Percentiles rank a stretch among this genome's conserved stretches.
Evolutionary conservation across 371 early-diverging fungal species (phyloP).

Genomic region (Mortierella sp.): DNA sequence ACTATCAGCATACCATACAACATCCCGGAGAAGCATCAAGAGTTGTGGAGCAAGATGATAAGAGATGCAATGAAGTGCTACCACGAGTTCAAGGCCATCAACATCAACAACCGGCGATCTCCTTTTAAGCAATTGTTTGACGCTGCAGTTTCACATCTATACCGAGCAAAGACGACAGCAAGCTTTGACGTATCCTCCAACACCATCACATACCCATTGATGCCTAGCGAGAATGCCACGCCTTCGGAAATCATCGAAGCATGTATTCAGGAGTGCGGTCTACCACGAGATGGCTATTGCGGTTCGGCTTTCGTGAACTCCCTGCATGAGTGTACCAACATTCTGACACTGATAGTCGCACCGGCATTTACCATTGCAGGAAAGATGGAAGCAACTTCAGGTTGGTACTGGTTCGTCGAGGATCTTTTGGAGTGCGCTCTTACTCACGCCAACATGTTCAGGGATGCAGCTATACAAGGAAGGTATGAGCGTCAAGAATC

Average conservation of each 20-base stretch:
- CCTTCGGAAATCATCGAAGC: not conserved
- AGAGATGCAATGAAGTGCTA: not conserved
- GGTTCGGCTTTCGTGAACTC: conserved; percentile 30
- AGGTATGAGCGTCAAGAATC: conserved; percentile 12
- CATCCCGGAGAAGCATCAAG: conserved; percentile 26
- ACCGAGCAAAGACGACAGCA: conserved; percentile 20
- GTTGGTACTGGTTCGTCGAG: conserved; percentile 53
- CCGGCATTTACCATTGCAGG: conserved; percentile 12
- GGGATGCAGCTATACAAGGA: no score
- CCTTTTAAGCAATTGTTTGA: conserved; percentile 50
- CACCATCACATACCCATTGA: not conserved
- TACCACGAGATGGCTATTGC: no score
- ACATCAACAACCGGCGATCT: conserved; percentile 13
- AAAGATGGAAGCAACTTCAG: conserved; percentile 1
- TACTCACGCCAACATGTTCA: no score
- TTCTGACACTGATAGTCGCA: conserved; percentile 5
- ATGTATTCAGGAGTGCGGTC: not conserved
- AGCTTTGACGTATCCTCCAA: not conserved
- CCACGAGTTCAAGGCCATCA: conserved; percentile 6
- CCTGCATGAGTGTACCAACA: conserved; percentile 20
- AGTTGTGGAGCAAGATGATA: conserved; percentile 30
- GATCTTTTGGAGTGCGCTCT: conserved; percentile 28
- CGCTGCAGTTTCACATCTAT: conserved; percentile 48
- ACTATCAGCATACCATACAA: conserved; percentile 5
- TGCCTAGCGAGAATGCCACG: not conserved